Conservation (phyloP, 1,284 basidiomycete species). For the Cryptococcus floricola region DNA sequence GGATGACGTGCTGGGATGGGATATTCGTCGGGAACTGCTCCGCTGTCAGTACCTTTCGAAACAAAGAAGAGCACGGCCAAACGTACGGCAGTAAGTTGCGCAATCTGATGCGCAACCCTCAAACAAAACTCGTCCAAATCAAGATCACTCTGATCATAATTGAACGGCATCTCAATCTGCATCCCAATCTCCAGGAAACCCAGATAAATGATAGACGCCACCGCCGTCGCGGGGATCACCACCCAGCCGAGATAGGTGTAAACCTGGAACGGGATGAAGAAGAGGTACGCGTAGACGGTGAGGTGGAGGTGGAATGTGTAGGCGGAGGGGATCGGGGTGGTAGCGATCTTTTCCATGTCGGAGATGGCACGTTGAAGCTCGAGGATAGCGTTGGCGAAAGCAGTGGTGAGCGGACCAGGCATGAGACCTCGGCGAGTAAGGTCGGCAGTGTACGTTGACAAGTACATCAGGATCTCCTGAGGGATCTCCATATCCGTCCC, state of each 20-base stretch:
- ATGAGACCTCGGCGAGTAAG: conserved; percentile 18
- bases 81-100: conserved; percentile 35
- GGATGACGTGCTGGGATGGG: conserved; percentile 22
- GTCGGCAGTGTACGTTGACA: conserved; percentile 25
- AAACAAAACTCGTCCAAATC: conserved; percentile 33
- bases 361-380: conserved; percentile 30
- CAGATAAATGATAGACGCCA: conserved; percentile 26
- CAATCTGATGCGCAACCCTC: conserved; percentile 29
- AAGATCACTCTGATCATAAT: conserved; percentile 34
- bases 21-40: conserved; percentile 29
- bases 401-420: conserved; percentile 17
- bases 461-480: conserved; percentile 36
- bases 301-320: conserved; percentile 33
- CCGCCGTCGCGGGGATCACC: conserved; percentile 27
- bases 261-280: conserved; percentile 36
- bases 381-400: conserved; percentile 18
- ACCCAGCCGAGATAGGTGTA: conserved; percentile 26
- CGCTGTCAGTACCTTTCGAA: not conserved
- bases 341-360: conserved; percentile 35
- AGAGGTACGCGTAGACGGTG: conserved; percentile 32
- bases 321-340: conserved; percentile 31
- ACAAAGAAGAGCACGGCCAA: not conserved
- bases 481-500: conserved; percentile 27
- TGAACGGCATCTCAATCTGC: conserved; percentile 38
- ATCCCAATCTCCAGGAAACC: conserved; percentile 33